Percentiles rank a stretch among this genome's conserved stretches.
Conservation (phyloP, 2,329 filamentous ascomycete species). For the Phyllosticta capitalensis region DNA sequence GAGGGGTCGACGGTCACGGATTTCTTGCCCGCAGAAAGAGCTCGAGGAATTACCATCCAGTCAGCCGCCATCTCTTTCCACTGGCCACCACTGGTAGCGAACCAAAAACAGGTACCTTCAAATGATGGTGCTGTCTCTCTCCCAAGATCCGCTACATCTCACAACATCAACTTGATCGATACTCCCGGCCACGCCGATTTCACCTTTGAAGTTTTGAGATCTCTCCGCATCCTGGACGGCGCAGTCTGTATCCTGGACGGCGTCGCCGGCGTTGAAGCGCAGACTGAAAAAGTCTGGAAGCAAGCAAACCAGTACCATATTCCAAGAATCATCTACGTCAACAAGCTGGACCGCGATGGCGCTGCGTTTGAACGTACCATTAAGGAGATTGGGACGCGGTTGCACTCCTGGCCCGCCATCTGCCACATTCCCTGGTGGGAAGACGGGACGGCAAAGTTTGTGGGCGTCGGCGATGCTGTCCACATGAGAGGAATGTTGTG, state of each 20-base stretch:
- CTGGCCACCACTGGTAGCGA: conserved; percentile 59
- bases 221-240: conserved; percentile 76
- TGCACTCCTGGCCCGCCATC: conserved; percentile 78
- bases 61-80: conserved; percentile 92
- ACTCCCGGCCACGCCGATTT: conserved; percentile 97
- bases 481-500: conserved; percentile 67
- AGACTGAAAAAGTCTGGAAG: conserved; percentile 92
- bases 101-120: conserved; percentile 17
- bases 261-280: conserved; percentile 88
- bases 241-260: conserved; percentile 90
- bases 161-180: conserved; percentile 81
- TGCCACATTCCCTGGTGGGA: conserved; percentile 96
- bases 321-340: conserved; percentile 71
- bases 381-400: conserved; percentile 68
- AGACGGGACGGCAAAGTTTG: conserved; percentile 59
- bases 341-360: conserved; percentile 77
- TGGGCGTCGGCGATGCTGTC: conserved; percentile 77
- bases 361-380: conserved; percentile 77
- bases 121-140: not conserved
- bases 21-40: conserved; percentile 85
- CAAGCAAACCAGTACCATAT: conserved; percentile 81
- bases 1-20: conserved; percentile 96
- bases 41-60: conserved; percentile 93
- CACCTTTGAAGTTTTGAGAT: conserved; percentile 89
- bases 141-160: conserved; percentile 6